Evolutionary conservation across 2,329 filamentous ascomycete species (phyloP).

Genomic region (Massarina eburnea): DNA sequence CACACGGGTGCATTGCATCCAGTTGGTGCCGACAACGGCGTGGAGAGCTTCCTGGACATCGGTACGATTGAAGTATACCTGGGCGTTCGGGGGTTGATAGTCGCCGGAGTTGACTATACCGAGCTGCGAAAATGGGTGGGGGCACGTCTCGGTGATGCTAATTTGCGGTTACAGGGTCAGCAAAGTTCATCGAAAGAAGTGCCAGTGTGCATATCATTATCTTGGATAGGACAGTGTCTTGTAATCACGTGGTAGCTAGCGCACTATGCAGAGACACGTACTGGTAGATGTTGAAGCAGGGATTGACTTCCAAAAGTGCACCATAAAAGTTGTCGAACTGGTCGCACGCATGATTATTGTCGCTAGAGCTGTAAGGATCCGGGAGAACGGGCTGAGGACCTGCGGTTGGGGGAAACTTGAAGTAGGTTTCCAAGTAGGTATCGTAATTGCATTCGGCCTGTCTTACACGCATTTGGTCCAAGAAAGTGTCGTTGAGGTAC

Average conservation of each 20-base stretch:
- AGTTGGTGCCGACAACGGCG: conserved; percentile 47
- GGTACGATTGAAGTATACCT: conserved; percentile 55
- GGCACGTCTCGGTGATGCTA: conserved; percentile 50
- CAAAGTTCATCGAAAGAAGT: too few species aligned
- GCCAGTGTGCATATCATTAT: too few species aligned
- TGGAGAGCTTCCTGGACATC: conserved; percentile 56
- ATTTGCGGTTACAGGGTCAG: too few species aligned
- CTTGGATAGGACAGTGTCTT: too few species aligned
- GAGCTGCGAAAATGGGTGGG: conserved; percentile 41
- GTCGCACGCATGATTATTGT: conserved; percentile 37
- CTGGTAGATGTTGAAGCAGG: conserved; percentile 56
- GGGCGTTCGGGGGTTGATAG: conserved; percentile 43
- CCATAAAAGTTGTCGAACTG: conserved; percentile 44
- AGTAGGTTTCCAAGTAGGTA: conserved; percentile 37
- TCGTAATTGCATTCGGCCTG: conserved; percentile 43
- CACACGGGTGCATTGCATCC: conserved; percentile 44
- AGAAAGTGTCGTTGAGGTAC: conserved; percentile 47
- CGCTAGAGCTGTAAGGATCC: conserved; percentile 10
- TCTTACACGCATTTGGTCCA: conserved; percentile 35
- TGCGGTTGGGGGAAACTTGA: conserved; percentile 45
- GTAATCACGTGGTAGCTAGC: too few species aligned
- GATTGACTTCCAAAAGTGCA: conserved; percentile 48
- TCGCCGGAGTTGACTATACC: conserved; percentile 43
- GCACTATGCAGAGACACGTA: too few species aligned
- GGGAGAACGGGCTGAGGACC: conserved; percentile 30